phyloP scores from a whole-genome alignment of 164 flowering plant species.

The Santalum album region DNA sequence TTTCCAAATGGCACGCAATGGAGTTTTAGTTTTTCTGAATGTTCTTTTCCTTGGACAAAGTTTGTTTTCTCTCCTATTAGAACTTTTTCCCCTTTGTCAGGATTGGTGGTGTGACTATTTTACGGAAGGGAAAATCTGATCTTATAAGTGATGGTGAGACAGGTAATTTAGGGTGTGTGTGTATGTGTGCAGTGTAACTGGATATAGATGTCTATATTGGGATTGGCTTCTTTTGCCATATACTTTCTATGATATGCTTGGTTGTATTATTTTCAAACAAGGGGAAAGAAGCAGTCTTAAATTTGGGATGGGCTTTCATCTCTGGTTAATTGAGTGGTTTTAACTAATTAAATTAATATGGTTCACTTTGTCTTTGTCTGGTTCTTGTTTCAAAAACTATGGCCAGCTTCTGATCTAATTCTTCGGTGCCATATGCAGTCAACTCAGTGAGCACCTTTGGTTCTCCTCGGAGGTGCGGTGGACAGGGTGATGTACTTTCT shows the following conservation, averaged over 20 bases:
- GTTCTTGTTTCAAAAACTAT: too few species aligned
- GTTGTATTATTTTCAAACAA: too few species aligned
- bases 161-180: slow-evolving; percentile 34
- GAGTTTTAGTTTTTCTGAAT: too few species aligned
- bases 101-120: slow-evolving; percentile 81
- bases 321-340: too few species aligned
- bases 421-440: slow-evolving; percentile 35
- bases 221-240: background rate
- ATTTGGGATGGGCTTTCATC: too few species aligned
- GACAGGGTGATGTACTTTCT: slow-evolving; percentile 98
- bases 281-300: too few species aligned
- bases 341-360: too few species aligned
- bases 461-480: slow-evolving; percentile 99
- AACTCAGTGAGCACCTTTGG: slow-evolving; percentile 73
- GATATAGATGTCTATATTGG: too few species aligned
- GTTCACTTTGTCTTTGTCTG: too few species aligned
- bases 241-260: background rate
- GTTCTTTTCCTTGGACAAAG: too few species aligned
- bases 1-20: too few species aligned
- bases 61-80: too few species aligned
- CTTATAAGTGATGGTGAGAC: slow-evolving; percentile 76
- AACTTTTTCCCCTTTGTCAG: slow-evolving; percentile 25
- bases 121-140: slow-evolving; percentile 81
- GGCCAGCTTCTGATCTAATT: background rate
- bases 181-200: slow-evolving; percentile 2